phyloP scores from a whole-genome alignment of 1,284 basidiomycete genomes.

The Trichosporon ovoides region DNA sequence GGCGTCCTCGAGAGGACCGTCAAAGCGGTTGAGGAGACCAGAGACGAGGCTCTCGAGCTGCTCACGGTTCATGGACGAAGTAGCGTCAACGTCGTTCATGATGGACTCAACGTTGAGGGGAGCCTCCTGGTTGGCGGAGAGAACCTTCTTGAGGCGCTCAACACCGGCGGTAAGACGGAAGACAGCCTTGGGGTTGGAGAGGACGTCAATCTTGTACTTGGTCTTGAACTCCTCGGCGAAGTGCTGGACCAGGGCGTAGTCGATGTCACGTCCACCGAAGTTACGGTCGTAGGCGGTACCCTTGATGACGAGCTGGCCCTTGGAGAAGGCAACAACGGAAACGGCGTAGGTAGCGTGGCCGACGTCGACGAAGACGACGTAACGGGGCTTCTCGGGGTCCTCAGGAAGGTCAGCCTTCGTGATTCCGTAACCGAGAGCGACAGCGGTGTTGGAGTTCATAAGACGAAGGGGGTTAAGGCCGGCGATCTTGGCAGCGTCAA shows the following conservation, averaged over 20 bases:
- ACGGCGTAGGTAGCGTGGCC: slow-evolving; percentile 85
- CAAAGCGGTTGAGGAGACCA: slow-evolving; percentile 56
- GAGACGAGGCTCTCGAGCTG: slow-evolving; percentile 57
- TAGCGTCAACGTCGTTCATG: slow-evolving; percentile 79
- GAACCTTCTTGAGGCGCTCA: slow-evolving; percentile 66
- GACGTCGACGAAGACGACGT: slow-evolving; percentile 87
- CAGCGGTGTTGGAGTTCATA: slow-evolving; percentile 90
- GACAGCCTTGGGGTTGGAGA: slow-evolving; percentile 78
- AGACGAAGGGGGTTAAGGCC: slow-evolving; percentile 82
- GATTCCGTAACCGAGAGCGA: slow-evolving; percentile 91
- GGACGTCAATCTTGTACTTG: slow-evolving; percentile 93
- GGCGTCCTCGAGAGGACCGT: slow-evolving; percentile 56
- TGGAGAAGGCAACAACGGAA: slow-evolving; percentile 80
- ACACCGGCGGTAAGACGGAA: slow-evolving; percentile 82
- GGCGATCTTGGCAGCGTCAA: slow-evolving; percentile 81
- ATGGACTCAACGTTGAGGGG: slow-evolving; percentile 86
- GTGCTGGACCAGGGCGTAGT: slow-evolving; percentile 76
- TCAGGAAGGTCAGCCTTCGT: slow-evolving; percentile 87
- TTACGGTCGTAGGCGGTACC: slow-evolving; percentile 80
- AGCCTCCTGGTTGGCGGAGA: slow-evolving; percentile 77
- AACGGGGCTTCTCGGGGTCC: slow-evolving; percentile 67
- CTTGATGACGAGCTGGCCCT: slow-evolving; percentile 81
- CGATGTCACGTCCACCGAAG: slow-evolving; percentile 89
- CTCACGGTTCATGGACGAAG: slow-evolving; percentile 58
- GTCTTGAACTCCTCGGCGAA: slow-evolving; percentile 83